These are phyloP conservation scores for Forsythia viridissima DNA, from an alignment of 257 asterid genomes.

Conservation along the genomic window DNA sequence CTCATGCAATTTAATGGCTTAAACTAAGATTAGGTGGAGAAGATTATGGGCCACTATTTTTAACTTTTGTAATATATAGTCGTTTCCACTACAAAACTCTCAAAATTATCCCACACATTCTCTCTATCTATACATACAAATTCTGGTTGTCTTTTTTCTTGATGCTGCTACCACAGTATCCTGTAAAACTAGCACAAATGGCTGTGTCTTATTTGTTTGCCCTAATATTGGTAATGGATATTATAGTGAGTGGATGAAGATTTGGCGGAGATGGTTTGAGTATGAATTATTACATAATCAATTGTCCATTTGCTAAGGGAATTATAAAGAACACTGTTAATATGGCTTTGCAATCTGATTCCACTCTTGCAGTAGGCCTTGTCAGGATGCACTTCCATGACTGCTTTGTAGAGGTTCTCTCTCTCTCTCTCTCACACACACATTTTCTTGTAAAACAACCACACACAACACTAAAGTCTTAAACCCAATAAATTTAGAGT, in stretches of 20 bases:
- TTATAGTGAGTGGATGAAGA: slow-evolving; percentile 36
- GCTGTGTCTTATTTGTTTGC: slow-evolving; percentile 23
- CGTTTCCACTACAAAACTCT: neutral
- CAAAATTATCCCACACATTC: neutral
- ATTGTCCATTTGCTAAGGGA: slow-evolving; percentile 71
- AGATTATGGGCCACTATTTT: slow-evolving; percentile 31
- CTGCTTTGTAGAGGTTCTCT: slow-evolving; percentile 73
- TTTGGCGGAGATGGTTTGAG: slow-evolving; percentile 53
- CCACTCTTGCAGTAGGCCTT: slow-evolving; percentile 85
- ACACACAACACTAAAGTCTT: no score
- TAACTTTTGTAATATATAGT: slow-evolving; percentile 13
- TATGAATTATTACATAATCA: slow-evolving; percentile 64
- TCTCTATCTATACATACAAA: neutral
- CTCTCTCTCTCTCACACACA: neutral
- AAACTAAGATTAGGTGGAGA: slow-evolving; percentile 25
- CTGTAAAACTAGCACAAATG: slow-evolving; percentile 24
- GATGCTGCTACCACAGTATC: neutral
- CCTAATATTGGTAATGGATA: slow-evolving; percentile 32
- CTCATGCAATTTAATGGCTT: slow-evolving; percentile 32
- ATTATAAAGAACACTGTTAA: slow-evolving; percentile 51
- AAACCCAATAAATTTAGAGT: no score
- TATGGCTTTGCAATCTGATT: slow-evolving; percentile 63
- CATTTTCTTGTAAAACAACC: no score
- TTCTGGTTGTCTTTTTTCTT: neutral
- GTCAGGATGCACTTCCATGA: slow-evolving; percentile 93